phyloP scores from a whole-genome alignment of 768 basidiomycete genomes.

The Jaapia argillacea region DNA sequence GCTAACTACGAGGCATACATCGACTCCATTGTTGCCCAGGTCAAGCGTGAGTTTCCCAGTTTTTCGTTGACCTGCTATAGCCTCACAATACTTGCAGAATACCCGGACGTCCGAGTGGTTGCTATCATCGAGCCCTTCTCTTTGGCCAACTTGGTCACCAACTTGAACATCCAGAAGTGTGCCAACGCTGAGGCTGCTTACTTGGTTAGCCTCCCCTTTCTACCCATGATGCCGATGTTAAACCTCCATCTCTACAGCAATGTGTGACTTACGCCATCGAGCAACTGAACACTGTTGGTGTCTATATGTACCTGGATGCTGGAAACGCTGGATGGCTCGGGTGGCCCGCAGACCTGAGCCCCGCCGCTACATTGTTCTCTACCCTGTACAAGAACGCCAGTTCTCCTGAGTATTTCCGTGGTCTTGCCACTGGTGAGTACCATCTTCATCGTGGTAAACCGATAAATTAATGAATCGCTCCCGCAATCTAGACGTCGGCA shows the following conservation, averaged over 20 bases:
- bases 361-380: slow-evolving; percentile 46
- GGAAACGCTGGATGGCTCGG: slow-evolving; percentile 45
- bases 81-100: slow-evolving; percentile 19
- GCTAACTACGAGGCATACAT: slow-evolving; percentile 51
- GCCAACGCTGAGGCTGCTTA: slow-evolving; percentile 43
- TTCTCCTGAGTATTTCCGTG: slow-evolving; percentile 46
- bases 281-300: too few relatives aligned
- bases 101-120: slow-evolving; percentile 51
- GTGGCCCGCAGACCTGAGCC: slow-evolving; percentile 53
- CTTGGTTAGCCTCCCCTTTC: slow-evolving; percentile 41
- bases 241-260: too few relatives aligned
- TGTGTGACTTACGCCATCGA: too few relatives aligned
- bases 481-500: too few relatives aligned
- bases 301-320: too few relatives aligned
- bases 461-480: too few relatives aligned
- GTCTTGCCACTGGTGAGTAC: slow-evolving; percentile 53
- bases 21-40: slow-evolving; percentile 48
- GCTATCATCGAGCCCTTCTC: slow-evolving; percentile 63
- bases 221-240: too few relatives aligned
- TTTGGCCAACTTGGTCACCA: slow-evolving; percentile 60
- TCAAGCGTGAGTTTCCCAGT: slow-evolving; percentile 28
- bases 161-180: slow-evolving; percentile 50
- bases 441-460: too few relatives aligned
- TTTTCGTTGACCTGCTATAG: neutral
- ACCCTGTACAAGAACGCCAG: slow-evolving; percentile 40